A percentile compares a stretch with the other conserved stretches of the same genome.
phyloP scores from a whole-genome alignment of 2,329 filamentous ascomycete genomes.

The Colletotrichum siamense region DNA sequence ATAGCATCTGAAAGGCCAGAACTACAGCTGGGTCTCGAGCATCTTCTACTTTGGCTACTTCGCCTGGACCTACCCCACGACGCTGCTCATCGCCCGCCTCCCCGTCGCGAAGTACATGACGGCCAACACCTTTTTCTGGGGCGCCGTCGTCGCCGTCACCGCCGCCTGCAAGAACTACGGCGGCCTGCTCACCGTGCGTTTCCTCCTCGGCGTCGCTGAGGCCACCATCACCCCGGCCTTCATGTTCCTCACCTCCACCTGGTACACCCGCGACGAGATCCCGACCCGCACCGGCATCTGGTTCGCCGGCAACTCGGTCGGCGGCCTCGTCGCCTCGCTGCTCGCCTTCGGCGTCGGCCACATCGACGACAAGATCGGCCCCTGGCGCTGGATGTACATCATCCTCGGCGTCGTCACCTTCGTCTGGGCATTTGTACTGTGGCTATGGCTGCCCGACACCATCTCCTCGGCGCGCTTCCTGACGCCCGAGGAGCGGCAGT shows the following conservation, averaged over 20 bases:
- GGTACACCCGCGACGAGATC: constrained; percentile 63
- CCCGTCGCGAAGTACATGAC: constrained; percentile 54
- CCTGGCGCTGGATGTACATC: constrained; percentile 66
- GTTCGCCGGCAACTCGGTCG: constrained; percentile 58
- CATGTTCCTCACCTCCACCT: constrained; percentile 61
- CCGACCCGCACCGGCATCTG: constrained; percentile 60
- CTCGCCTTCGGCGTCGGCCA: constrained; percentile 64
- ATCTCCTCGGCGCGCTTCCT: constrained; percentile 65
- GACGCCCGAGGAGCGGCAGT: constrained; percentile 53
- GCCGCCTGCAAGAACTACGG: constrained; percentile 52
- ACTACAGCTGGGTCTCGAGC: constrained; percentile 55
- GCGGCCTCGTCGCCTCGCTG: constrained; percentile 52
- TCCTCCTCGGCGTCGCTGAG: constrained; percentile 61
- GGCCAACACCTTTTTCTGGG: constrained; percentile 56
- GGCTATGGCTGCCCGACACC: constrained; percentile 54
- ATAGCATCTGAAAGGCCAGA: constrained; percentile 57
- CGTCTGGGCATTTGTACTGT: constrained; percentile 54
- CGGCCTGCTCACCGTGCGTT: constrained; percentile 54
- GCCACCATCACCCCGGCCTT: constrained; percentile 60
- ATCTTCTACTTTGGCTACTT: constrained; percentile 51
- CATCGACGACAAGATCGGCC: constrained; percentile 46
- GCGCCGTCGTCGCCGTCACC: constrained; percentile 48
- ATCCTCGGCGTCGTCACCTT: constrained; percentile 57
- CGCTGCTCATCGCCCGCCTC: constrained; percentile 51
- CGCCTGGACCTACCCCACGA: constrained; percentile 54